Evolutionary conservation across 2,329 filamentous ascomycete genomes (phyloP).

Genomic region (Sporothrix humicola): DNA sequence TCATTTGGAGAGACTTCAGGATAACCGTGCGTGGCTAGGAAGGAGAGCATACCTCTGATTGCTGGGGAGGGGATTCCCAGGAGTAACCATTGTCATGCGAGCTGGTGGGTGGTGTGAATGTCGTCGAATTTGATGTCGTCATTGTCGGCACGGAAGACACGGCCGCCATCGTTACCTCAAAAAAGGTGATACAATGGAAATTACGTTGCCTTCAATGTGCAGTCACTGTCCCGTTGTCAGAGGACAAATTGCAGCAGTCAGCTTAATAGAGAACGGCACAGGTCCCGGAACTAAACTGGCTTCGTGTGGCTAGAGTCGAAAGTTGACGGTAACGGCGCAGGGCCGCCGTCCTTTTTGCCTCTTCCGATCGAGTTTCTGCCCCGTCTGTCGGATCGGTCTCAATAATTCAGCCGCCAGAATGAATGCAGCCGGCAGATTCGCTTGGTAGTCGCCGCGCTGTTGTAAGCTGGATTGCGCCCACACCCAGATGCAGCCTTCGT

Average conservation of each 20-base stretch:
- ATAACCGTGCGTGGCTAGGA: neutral
- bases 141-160: slow-evolving; percentile 56
- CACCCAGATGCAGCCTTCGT: neutral
- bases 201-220: too few species aligned
- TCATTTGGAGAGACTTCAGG: neutral
- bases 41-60: slow-evolving; percentile 36
- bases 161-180: slow-evolving; percentile 54
- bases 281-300: too few species aligned
- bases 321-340: slow-evolving; percentile 14
- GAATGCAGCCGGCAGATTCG: too few species aligned
- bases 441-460: too few species aligned
- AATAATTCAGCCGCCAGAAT: too few species aligned
- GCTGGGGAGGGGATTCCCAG: slow-evolving; percentile 35
- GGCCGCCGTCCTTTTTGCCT: slow-evolving; percentile 13
- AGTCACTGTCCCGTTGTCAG: too few species aligned
- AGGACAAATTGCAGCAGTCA: too few species aligned
- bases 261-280: too few species aligned
- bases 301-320: neutral
- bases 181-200: neutral
- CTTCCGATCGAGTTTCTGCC: neutral
- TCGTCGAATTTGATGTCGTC: slow-evolving; percentile 45
- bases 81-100: slow-evolving; percentile 54
- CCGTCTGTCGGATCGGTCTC: too few species aligned
- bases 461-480: too few species aligned
- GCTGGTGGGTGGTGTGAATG: slow-evolving; percentile 57